Conservation (phyloP, 2,329 filamentous ascomycete genomes). For the Xylariaceae sp. region DNA sequence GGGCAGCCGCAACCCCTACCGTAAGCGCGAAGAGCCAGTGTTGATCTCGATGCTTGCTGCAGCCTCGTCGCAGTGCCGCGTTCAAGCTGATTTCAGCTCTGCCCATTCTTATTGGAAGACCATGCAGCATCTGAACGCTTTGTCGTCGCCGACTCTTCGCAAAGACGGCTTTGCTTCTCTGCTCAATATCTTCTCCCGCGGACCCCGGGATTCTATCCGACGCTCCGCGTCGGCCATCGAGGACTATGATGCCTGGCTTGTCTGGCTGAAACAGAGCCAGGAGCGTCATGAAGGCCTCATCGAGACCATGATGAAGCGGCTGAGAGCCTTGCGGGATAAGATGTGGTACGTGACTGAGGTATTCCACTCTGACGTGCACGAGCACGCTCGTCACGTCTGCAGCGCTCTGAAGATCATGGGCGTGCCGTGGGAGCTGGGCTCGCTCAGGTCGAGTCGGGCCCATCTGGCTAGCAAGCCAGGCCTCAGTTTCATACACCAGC, state of each 20-base stretch:
- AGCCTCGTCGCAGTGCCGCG: constrained; percentile 68
- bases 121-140: constrained; percentile 60
- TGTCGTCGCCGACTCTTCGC: constrained; percentile 53
- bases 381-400: constrained; percentile 78
- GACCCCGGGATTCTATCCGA: constrained; percentile 61
- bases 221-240: constrained; percentile 66
- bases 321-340: constrained; percentile 78
- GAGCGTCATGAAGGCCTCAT: constrained; percentile 68
- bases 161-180: constrained; percentile 64
- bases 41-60: constrained; percentile 68
- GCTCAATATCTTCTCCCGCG: constrained; percentile 65
- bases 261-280: constrained; percentile 76
- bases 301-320: constrained; percentile 64
- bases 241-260: constrained; percentile 73
- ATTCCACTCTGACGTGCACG: constrained; percentile 79
- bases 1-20: constrained; percentile 53
- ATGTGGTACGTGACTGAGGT: constrained; percentile 99
- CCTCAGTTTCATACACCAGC: constrained; percentile 65
- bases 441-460: constrained; percentile 42
- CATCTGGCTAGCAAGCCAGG: constrained; percentile 39
- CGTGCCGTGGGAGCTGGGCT: constrained; percentile 48
- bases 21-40: constrained; percentile 36
- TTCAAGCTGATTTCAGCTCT: constrained; percentile 73
- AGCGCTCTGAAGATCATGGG: constrained; percentile 89
- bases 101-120: constrained; percentile 83